Conservation (phyloP, 208 protist genomes). For the Trypanosoma cruzi region DNA sequence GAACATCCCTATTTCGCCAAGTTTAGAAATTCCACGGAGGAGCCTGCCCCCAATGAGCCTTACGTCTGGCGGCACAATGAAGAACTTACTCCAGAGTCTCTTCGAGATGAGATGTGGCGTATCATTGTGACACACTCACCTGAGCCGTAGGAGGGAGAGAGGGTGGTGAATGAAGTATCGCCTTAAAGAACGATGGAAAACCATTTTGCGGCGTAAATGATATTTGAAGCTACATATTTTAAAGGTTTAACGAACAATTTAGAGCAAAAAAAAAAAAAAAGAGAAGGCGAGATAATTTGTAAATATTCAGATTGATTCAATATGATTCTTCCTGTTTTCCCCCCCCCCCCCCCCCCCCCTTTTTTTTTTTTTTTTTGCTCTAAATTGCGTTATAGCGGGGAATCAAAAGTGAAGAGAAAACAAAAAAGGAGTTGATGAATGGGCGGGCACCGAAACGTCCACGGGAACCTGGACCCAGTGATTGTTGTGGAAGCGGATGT, state of each 20-base stretch:
- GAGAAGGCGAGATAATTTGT: not conserved
- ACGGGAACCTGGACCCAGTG: conserved; percentile 62
- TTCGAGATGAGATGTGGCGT: conserved; percentile 79
- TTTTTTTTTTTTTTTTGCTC: conserved; percentile 1
- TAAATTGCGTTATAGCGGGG: not conserved
- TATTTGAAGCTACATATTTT: not conserved
- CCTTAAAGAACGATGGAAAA: not conserved
- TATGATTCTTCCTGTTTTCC: not conserved
- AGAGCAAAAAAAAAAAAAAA: not conserved
- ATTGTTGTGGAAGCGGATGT: conserved; percentile 90
- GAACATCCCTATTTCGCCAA: conserved; percentile 94
- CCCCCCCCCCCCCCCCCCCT: not conserved
- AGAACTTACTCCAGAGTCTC: conserved; percentile 60
- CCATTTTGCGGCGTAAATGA: not conserved
- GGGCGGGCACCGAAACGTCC: conserved; percentile 42
- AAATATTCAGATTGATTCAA: not conserved
- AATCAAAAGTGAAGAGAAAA: not conserved
- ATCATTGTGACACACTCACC: conserved; percentile 65
- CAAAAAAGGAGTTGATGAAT: conserved; percentile 12
- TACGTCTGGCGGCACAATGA: conserved; percentile 80
- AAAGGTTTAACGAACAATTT: not conserved
- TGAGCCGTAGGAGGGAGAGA: conserved; percentile 7
- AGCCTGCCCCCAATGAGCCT: conserved; percentile 63
- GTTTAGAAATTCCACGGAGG: conserved; percentile 85
- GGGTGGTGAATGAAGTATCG: not conserved